phyloP scores from a whole-genome alignment of 2,329 filamentous ascomycete genomes.

The Aspergillus clavatus region DNA sequence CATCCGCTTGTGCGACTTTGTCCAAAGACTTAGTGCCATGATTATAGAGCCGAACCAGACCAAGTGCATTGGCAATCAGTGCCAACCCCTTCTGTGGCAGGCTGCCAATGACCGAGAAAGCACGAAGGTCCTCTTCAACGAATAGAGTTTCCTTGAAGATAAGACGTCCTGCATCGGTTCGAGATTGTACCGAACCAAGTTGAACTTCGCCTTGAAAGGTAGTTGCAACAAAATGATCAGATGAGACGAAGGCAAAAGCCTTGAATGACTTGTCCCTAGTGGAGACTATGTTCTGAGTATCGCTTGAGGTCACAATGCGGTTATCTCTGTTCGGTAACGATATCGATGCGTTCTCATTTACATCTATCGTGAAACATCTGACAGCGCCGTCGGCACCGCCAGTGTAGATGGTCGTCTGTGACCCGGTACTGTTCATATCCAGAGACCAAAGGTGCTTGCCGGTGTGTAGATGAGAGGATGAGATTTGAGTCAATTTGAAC shows the following conservation, averaged over 20 bases:
- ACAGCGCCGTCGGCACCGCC: conserved; percentile 80
- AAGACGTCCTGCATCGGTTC: conserved; percentile 3
- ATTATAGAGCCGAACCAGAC: conserved; percentile 32
- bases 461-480: conserved; percentile 61
- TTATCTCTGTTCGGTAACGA: conserved; percentile 14
- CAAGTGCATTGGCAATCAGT: conserved; percentile 31
- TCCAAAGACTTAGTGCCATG: conserved; percentile 27
- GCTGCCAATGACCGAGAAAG: conserved; percentile 28
- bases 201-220: conserved; percentile 29
- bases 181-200: conserved; percentile 23
- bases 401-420: conserved; percentile 53
- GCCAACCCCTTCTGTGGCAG: conserved; percentile 28
- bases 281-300: conserved; percentile 9
- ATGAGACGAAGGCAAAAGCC: conserved; percentile 32
- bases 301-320: conserved; percentile 7
- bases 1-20: conserved; percentile 21
- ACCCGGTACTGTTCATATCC: conserved; percentile 35
- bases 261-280: conserved; percentile 18
- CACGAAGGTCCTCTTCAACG: conserved; percentile 26
- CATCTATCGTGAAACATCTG: conserved; percentile 27
- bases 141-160: conserved; percentile 24
- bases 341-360: conserved; percentile 10
- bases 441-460: conserved; percentile 92
- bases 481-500: conserved; percentile 38
- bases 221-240: conserved; percentile 30